phyloP scores from a whole-genome alignment of 192 early-diverging fungal genomes.

The Dimargaris xerosporica region DNA sequence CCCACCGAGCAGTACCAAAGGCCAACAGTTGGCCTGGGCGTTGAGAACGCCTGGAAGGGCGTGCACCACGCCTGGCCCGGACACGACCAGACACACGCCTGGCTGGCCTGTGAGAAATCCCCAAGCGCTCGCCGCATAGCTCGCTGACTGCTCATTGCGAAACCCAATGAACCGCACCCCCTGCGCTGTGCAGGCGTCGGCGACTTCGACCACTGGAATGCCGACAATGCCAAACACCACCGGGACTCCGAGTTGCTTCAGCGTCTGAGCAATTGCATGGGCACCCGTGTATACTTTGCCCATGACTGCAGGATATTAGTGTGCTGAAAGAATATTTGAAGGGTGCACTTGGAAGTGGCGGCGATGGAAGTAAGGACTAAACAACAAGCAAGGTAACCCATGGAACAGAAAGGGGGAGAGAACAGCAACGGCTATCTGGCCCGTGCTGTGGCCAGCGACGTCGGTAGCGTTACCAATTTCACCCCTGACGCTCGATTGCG shows the following conservation, averaged over 20 bases:
- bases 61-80: constrained; percentile 59
- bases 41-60: constrained; percentile 51
- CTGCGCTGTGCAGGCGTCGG: constrained; percentile 48
- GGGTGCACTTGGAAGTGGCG: neutral
- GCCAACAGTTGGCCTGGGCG: constrained; percentile 55
- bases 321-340: neutral
- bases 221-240: constrained; percentile 65
- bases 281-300: too few species aligned
- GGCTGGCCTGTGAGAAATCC: constrained; percentile 44
- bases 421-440: too few species aligned
- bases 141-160: constrained; percentile 61
- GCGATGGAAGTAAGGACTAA: too few species aligned
- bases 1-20: constrained; percentile 48
- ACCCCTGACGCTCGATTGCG: too few species aligned
- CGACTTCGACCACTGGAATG: constrained; percentile 58
- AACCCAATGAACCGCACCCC: constrained; percentile 56
- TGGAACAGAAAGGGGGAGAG: too few species aligned
- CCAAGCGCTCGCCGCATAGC: constrained; percentile 50
- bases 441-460: too few species aligned
- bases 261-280: constrained; percentile 34
- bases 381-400: too few species aligned
- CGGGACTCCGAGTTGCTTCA: constrained; percentile 39
- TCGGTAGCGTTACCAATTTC: too few species aligned
- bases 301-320: too few species aligned
- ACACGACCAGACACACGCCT: constrained; percentile 51